phyloP scores from a whole-genome alignment of 1,284 basidiomycete genomes.

The Sporisorium exsertum region DNA sequence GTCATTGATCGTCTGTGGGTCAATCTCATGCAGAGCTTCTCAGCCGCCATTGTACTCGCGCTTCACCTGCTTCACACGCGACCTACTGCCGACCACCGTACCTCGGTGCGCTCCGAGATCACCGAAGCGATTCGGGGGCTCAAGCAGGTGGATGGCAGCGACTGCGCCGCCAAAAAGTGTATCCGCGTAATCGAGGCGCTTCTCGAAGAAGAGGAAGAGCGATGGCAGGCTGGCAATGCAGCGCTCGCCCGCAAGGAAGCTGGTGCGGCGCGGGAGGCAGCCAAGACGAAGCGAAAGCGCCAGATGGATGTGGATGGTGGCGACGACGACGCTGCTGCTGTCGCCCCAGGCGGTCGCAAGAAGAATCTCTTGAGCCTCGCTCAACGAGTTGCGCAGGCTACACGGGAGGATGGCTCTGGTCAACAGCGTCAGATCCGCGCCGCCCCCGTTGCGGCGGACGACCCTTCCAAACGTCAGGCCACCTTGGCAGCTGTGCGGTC shows the following conservation, averaged over 20 bases:
- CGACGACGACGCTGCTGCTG: slow-evolving; percentile 21
- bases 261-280: slow-evolving; percentile 11
- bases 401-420: slow-evolving; percentile 26
- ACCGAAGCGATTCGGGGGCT: slow-evolving; percentile 61
- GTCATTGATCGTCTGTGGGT: slow-evolving; percentile 62
- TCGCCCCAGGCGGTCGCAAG: slow-evolving; percentile 24
- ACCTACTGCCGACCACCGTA: slow-evolving; percentile 43
- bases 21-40: slow-evolving; percentile 62
- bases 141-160: slow-evolving; percentile 50
- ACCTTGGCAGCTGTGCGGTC: slow-evolving; percentile 36
- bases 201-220: slow-evolving; percentile 63
- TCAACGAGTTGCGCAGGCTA: slow-evolving; percentile 55
- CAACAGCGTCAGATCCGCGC: slow-evolving; percentile 16
- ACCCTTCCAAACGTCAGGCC: slow-evolving; percentile 41
- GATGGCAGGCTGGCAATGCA: slow-evolving; percentile 55
- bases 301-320: slow-evolving; percentile 39
- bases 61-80: slow-evolving; percentile 63
- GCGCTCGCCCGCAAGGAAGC: slow-evolving; percentile 31
- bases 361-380: slow-evolving; percentile 62
- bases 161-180: slow-evolving; percentile 52
- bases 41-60: slow-evolving; percentile 63
- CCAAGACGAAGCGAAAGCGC: slow-evolving; percentile 48
- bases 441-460: slow-evolving; percentile 12
- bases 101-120: slow-evolving; percentile 61
- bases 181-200: slow-evolving; percentile 65